Conservation (phyloP, 2,329 filamentous ascomycete species). For the Phyllosticta paracitricarpa region DNA sequence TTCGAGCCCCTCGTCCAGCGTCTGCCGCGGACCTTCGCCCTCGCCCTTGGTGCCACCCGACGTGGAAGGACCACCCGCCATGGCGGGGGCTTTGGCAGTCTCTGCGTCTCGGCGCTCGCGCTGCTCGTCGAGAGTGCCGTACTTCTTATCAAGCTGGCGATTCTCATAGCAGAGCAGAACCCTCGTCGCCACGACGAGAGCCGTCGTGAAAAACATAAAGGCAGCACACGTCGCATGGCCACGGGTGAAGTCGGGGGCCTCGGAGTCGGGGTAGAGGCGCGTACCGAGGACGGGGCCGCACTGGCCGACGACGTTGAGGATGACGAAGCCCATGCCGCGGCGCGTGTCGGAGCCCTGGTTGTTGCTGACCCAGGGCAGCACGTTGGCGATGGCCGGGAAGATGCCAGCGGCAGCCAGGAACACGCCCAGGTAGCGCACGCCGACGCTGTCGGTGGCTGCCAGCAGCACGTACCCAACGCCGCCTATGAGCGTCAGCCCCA, state of each 20-base stretch:
- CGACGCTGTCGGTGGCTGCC: conserved; percentile 42
- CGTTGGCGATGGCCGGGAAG: conserved; percentile 59
- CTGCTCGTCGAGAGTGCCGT: conserved; percentile 22
- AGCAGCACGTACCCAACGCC: conserved; percentile 56
- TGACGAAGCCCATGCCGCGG: conserved; percentile 54
- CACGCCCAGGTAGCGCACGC: conserved; percentile 42
- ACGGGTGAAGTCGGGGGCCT: conserved; percentile 25
- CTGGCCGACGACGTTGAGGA: conserved; percentile 58
- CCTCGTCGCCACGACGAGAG: conserved; percentile 21
- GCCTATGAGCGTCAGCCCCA: conserved; percentile 46
- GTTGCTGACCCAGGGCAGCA: conserved; percentile 59
- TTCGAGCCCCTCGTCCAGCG: conserved; percentile 19
- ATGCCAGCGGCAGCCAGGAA: conserved; percentile 51
- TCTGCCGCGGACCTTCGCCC: background rate
- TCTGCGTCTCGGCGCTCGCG: background rate
- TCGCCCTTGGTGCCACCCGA: conserved; percentile 15
- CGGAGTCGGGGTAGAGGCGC: conserved; percentile 22
- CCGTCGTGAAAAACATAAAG: conserved; percentile 28
- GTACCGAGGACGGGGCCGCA: conserved; percentile 28
- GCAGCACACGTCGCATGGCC: conserved; percentile 27
- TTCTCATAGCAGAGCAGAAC: conserved; percentile 28
- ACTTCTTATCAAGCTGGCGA: conserved; percentile 23
- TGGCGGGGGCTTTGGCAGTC: background rate
- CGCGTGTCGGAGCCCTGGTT: conserved; percentile 62
- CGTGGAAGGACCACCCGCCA: conserved; percentile 11